A percentile compares a stretch with the other conserved stretches of the same genome.
These are phyloP conservation scores for Gossypium trilobum DNA, from an alignment of 441 rosid species.

Conservation along the genomic window DNA sequence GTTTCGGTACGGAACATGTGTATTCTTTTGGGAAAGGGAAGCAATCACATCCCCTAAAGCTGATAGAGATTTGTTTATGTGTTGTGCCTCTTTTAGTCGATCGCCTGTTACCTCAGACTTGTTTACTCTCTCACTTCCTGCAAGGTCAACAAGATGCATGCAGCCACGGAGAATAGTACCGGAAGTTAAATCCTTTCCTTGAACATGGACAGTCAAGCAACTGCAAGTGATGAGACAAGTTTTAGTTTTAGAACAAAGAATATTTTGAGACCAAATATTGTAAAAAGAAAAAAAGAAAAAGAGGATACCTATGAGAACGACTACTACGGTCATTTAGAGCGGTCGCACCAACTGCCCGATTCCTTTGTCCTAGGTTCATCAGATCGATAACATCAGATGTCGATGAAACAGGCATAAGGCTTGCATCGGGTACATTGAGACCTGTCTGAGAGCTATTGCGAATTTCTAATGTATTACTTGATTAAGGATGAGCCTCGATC, in stretches of 20 bases:
- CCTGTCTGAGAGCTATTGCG: constrained; percentile 67
- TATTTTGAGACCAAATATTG: constrained; percentile 2
- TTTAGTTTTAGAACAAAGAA: neutral
- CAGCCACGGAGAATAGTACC: constrained; percentile 50
- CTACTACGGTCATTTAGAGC: constrained; percentile 78
- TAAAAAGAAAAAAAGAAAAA: neutral
- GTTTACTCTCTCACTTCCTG: constrained; percentile 70
- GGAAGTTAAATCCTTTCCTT: constrained; percentile 58
- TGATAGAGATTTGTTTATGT: constrained; percentile 61
- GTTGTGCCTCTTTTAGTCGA: constrained; percentile 64
- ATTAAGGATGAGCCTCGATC: constrained; percentile 32
- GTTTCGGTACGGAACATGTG: constrained; percentile 68
- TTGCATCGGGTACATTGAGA: constrained; percentile 64
- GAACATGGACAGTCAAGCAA: constrained; percentile 69
- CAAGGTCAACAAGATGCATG: constrained; percentile 74
- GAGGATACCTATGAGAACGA: constrained; percentile 59
- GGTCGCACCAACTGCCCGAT: constrained; percentile 68
- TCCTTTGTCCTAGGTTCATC: constrained; percentile 64
- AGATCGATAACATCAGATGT: constrained; percentile 54
- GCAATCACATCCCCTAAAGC: constrained; percentile 73
- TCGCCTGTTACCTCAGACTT: constrained; percentile 71
- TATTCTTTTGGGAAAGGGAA: constrained; percentile 61
- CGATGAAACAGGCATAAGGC: constrained; percentile 45
- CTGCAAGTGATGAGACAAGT: constrained; percentile 26
- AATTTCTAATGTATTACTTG: constrained; percentile 46